Evolutionary conservation across 495 filamentous ascomycete genomes (phyloP).

Genomic region (Aspergillus avenaceus): DNA sequence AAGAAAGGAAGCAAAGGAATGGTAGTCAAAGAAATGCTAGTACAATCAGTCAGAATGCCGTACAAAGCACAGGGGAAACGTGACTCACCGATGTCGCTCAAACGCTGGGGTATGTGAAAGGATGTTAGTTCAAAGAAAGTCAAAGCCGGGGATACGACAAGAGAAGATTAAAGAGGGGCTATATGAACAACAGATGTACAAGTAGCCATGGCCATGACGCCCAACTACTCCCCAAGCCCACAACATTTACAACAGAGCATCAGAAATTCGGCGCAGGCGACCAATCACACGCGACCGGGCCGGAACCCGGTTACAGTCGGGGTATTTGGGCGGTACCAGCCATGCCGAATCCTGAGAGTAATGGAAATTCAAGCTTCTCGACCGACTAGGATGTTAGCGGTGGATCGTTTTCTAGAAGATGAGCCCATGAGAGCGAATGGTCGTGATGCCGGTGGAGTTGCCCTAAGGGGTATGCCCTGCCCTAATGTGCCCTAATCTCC

Average conservation of each 20-base stretch:
- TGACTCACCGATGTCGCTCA: constrained; percentile 1
- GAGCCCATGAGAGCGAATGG: neutral
- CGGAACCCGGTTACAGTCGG: constrained; percentile 14
- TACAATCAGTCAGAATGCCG: neutral
- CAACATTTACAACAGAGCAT: constrained; percentile 3
- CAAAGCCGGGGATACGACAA: neutral
- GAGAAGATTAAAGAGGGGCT: neutral
- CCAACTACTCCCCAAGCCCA: constrained; percentile 3
- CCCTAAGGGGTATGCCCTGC: constrained; percentile 3
- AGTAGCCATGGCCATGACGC: neutral
- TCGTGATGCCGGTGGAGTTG: constrained; percentile 1
- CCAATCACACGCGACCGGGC: constrained; percentile 16
- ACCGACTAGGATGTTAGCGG: neutral
- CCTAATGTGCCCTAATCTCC: constrained; percentile 5
- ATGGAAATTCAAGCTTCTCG: constrained; percentile 8
- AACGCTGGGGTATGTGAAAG: neutral
- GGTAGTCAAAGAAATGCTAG: neutral
- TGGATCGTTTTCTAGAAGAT: constrained; percentile 11
- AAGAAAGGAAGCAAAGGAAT: neutral
- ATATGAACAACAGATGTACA: neutral
- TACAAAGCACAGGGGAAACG: neutral
- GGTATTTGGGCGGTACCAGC: constrained; percentile 2
- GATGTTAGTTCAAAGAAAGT: neutral
- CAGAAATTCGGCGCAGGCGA: constrained; percentile 4
- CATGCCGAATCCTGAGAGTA: constrained; percentile 4